phyloP scores from a whole-genome alignment of 2,329 filamentous ascomycete species.

The Lasiodiplodia hormozganensis region DNA sequence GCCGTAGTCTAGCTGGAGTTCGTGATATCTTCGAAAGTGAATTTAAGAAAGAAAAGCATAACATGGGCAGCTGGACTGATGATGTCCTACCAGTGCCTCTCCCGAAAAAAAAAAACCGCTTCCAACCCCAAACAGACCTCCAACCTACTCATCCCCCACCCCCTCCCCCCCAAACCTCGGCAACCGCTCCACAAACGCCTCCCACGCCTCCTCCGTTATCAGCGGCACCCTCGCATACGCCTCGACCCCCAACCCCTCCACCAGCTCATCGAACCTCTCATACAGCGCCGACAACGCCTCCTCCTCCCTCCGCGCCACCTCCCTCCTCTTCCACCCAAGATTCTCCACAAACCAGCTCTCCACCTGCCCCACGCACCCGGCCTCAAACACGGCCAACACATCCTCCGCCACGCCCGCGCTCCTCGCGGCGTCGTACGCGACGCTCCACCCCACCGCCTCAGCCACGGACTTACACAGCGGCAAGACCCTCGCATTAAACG shows the following conservation, averaged over 20 bases:
- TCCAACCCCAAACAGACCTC: too few relatives aligned
- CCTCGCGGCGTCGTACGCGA: conserved; percentile 3
- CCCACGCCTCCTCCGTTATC: conserved; percentile 2
- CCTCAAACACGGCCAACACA: neutral
- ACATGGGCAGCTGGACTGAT: too few relatives aligned
- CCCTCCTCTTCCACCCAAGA: neutral
- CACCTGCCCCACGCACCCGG: neutral
- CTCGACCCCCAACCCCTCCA: neutral
- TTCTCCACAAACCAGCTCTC: neutral
- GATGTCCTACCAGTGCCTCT: too few relatives aligned
- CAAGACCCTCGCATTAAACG: neutral
- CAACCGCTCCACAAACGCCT: neutral
- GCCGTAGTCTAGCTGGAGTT: too few relatives aligned
- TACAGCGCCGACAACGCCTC: neutral
- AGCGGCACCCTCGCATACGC: conserved; percentile 1
- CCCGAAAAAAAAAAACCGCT: too few relatives aligned
- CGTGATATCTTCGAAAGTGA: too few relatives aligned
- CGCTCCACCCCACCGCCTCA: neutral
- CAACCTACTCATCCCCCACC: neutral
- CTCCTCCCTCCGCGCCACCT: neutral
- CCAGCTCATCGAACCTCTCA: neutral
- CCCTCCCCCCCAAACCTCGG: conserved; percentile 4
- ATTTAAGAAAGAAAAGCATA: too few relatives aligned
- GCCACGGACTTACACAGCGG: neutral
- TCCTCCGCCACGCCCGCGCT: neutral